phyloP scores from a whole-genome alignment of 441 rosid genomes.

The Croton laevigatus region DNA sequence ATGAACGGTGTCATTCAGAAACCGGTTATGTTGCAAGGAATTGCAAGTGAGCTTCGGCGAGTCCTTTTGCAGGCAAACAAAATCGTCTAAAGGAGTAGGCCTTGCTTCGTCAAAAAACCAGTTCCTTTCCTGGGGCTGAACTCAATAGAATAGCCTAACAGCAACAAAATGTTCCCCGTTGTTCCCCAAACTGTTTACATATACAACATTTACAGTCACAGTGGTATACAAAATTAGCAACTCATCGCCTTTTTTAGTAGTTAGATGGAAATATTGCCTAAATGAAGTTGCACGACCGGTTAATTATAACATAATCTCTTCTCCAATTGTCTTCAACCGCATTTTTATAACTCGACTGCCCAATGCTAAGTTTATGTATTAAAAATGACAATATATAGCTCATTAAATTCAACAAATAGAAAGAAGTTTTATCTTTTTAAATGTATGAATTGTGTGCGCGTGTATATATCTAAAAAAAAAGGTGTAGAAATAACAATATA shows the following conservation, averaged over 20 bases:
- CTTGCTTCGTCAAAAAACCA: not conserved
- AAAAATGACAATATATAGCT: too few relatives aligned
- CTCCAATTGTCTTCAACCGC: not conserved
- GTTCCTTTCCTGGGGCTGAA: not conserved
- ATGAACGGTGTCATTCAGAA: constrained; percentile 81
- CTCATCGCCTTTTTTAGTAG: not conserved
- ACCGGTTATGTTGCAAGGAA: constrained; percentile 63
- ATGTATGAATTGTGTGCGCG: too few relatives aligned
- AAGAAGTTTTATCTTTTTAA: too few relatives aligned
- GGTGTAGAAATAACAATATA: too few relatives aligned
- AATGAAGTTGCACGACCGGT: not conserved
- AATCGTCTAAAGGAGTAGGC: constrained; percentile 24
- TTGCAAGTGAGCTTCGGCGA: constrained; percentile 69
- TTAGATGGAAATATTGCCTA: not conserved
- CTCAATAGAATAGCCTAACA: constrained; percentile 7
- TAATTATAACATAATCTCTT: not conserved
- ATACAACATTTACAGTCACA: constrained; percentile 33
- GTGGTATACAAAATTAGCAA: constrained; percentile 35
- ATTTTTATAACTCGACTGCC: not conserved
- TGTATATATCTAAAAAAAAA: too few relatives aligned
- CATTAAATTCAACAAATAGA: too few relatives aligned
- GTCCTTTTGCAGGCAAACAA: constrained; percentile 55
- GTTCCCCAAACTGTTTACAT: constrained; percentile 21
- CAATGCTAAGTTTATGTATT: not conserved
- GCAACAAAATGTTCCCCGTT: not conserved